Evolutionary conservation across 768 basidiomycete genomes (phyloP), one percentile per base, ranked within the genome.

Genomic region (Boletus edulis): DNA sequence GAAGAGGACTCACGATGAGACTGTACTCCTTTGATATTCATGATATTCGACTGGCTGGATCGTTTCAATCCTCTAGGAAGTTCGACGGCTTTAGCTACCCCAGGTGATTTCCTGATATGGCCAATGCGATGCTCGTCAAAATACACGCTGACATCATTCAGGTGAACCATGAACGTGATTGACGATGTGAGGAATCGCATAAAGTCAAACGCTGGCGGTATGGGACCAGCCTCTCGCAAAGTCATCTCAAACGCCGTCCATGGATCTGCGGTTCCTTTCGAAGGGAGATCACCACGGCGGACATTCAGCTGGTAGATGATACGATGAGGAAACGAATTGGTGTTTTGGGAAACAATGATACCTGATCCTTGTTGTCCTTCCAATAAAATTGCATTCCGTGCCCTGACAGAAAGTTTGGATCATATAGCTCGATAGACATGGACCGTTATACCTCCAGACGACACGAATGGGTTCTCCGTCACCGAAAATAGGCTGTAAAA

Each of bases 301-400:
- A 89, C 94, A 61, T 87, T 89, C 2, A 98, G 79, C 87, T 93
- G 10, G 40, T 42, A 55, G 8, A 43, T 51, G 49, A 22, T 53
- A 32, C 17, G 5, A 45, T 58, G 31, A 51, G 62, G 47, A 46
- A 22, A 47, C 10, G 1, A 17, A 22, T 32, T n/a, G 13, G 1
- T 20, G 9, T 3, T n/a, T 9, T 20, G 8, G 29, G 27, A 32
- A 43, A 45, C 9, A n/a, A 8, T 14, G 14, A 35, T 59, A 87
- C 86, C 76, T 94, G 92, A 65, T 94, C 92, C 63, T 89, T 91
- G 62, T 88, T 89, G 64, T 90, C 91, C 67, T 93, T 94, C 93
- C 93, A 98, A 68, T 95, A 91, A 68, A 97, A 98, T 0, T 86
- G 88, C 94, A 96, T 96, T 84, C 92, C 94, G 65, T 89, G 82